Conservation (phyloP, 129 eudicot species). For the Lactuca saligna region DNA sequence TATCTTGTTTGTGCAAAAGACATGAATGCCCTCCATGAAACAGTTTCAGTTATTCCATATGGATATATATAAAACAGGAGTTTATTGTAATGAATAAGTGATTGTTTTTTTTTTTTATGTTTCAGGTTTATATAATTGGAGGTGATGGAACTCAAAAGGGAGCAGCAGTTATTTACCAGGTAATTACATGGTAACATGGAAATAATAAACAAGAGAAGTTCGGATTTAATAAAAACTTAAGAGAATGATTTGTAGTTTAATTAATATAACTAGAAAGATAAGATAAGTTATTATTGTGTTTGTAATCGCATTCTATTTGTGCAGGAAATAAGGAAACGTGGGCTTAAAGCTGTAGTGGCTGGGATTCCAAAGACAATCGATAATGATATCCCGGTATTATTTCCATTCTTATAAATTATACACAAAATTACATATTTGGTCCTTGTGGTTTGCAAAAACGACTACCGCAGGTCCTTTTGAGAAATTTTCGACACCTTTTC, state of each 20-base stretch:
- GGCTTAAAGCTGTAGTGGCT: conserved; percentile 78
- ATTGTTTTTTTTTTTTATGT: conserved; percentile 14
- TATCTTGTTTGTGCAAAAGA: too few species aligned
- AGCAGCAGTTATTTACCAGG: conserved; percentile 82
- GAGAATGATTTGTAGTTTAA: neutral
- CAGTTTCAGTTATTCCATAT: neutral
- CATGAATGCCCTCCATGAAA: too few species aligned
- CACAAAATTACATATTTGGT: too few species aligned
- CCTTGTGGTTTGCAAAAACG: too few species aligned
- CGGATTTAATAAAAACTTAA: neutral
- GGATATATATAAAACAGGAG: neutral
- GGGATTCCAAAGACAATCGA: conserved; percentile 91
- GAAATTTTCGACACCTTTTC: too few species aligned
- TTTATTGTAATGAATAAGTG: conserved; percentile 8
- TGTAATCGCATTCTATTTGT: conserved; percentile 16
- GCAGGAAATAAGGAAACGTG: conserved; percentile 87
- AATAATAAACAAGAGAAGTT: neutral
- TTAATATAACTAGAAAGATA: neutral
- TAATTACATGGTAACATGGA: conserved; percentile 25
- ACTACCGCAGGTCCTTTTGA: too few species aligned
- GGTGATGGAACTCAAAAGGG: conserved; percentile 94
- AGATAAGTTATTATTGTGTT: neutral
- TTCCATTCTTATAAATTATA: conserved; percentile 6
- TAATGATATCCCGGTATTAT: conserved; percentile 81
- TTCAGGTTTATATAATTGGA: conserved; percentile 82